Conservation (phyloP, 1,139 yeast genomes). For the Taiozyma onychis region DNA sequence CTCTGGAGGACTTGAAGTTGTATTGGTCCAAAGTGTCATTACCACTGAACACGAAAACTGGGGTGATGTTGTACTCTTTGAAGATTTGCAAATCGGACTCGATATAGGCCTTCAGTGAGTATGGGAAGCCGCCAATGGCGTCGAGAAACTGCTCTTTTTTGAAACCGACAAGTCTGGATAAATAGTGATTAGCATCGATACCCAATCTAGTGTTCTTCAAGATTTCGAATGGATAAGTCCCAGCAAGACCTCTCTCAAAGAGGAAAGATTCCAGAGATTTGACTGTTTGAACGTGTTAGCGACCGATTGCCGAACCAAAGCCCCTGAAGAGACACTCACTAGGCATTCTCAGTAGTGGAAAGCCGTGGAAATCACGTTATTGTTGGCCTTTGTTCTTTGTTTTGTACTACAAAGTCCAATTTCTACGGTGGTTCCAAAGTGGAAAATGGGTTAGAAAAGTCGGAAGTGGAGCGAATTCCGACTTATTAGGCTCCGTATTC, state of each 20-base stretch:
- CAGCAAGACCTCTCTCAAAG: constrained; percentile 63
- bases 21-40: constrained; percentile 29
- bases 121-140: constrained; percentile 82
- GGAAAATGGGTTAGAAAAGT: neutral
- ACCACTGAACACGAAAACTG: constrained; percentile 72
- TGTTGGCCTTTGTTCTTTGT: neutral
- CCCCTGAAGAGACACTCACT: neutral
- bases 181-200: constrained; percentile 78
- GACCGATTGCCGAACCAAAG: neutral
- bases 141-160: constrained; percentile 69
- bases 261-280: constrained; percentile 67
- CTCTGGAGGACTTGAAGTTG: constrained; percentile 15
- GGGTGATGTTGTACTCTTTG: constrained; percentile 58
- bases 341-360: neutral
- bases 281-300: constrained; percentile 30
- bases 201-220: constrained; percentile 71
- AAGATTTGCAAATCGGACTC: constrained; percentile 61
- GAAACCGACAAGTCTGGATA: constrained; percentile 53
- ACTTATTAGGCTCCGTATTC: neutral
- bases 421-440: neutral
- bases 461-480: neutral
- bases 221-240: constrained; percentile 57
- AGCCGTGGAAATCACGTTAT: neutral
- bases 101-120: constrained; percentile 51
- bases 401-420: neutral